Evolutionary conservation across 2,329 filamentous ascomycete species (phyloP).

Genomic region (Aspergillus sp.): DNA sequence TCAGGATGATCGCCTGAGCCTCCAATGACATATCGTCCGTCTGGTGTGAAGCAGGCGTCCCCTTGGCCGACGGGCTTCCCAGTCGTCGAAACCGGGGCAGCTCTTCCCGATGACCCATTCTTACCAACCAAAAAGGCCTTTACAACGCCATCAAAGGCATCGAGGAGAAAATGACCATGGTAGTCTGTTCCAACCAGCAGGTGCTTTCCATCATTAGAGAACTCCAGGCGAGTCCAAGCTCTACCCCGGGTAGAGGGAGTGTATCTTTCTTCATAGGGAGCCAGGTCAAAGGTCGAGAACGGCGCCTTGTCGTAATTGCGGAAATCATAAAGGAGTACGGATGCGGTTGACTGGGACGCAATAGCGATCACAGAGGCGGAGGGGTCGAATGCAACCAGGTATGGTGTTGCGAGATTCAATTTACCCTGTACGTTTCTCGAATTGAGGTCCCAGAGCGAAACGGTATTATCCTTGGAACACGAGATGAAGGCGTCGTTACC

Average conservation of each 20-base stretch:
- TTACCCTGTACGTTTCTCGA: constrained; percentile 76
- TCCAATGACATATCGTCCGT: constrained; percentile 82
- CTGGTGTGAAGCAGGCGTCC: constrained; percentile 83
- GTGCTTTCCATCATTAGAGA: constrained; percentile 91
- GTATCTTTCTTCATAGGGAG: constrained; percentile 50
- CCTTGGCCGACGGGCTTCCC: constrained; percentile 53
- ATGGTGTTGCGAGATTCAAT: constrained; percentile 73
- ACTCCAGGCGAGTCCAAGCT: constrained; percentile 84
- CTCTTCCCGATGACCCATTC: constrained; percentile 43
- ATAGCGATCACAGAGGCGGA: constrained; percentile 89
- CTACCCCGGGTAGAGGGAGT: constrained; percentile 45
- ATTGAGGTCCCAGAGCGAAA: constrained; percentile 83
- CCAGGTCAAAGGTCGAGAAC: constrained; percentile 79
- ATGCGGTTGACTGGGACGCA: constrained; percentile 73
- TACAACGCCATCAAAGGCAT: constrained; percentile 79
- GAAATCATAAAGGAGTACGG: constrained; percentile 83
- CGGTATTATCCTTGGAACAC: constrained; percentile 83
- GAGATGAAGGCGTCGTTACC: constrained; percentile 88
- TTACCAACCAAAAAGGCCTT: constrained; percentile 64
- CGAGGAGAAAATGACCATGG: constrained; percentile 83
- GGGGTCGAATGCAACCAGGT: constrained; percentile 84
- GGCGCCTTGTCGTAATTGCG: constrained; percentile 91
- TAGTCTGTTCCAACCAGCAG: constrained; percentile 80
- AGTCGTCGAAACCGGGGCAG: constrained; percentile 49
- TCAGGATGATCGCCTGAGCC: constrained; percentile 66